These are phyloP conservation scores for Hypoxylon subgilvum DNA, from an alignment of 495 filamentous ascomycete genomes.

Conservation along the genomic window DNA sequence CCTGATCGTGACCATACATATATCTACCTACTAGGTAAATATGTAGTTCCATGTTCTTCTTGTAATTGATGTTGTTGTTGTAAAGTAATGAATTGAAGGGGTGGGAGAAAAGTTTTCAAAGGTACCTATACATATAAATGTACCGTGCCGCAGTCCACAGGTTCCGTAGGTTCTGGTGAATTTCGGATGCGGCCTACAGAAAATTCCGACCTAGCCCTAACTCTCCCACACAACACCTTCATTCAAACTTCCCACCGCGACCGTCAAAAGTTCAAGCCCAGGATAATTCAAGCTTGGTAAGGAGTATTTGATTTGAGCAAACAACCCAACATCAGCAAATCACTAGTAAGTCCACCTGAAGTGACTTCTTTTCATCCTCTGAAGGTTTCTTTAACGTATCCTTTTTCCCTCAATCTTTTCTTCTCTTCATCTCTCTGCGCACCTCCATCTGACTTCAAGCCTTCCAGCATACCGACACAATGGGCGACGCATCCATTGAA, in stretches of 20 bases:
- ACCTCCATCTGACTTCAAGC: conserved; percentile 24
- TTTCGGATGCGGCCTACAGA: conserved; percentile 26
- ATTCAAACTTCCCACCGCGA: conserved; percentile 29
- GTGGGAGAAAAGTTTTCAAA: not conserved
- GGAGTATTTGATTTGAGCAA: conserved; percentile 31
- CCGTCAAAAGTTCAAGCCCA: conserved; percentile 31
- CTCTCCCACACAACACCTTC: conserved; percentile 31
- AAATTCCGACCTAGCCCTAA: conserved; percentile 39
- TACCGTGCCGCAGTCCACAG: too few relatives aligned
- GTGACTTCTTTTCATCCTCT: not conserved
- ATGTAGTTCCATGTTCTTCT: too few relatives aligned
- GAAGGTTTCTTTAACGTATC: not conserved
- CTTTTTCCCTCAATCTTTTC: not conserved
- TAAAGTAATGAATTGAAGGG: not conserved
- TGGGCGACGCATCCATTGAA: conserved; percentile 67
- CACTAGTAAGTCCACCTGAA: conserved; percentile 35
- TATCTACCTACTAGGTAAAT: too few relatives aligned
- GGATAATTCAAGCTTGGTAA: conserved; percentile 36
- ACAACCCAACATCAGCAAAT: conserved; percentile 31
- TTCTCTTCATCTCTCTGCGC: not conserved
- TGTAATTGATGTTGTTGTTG: too few relatives aligned
- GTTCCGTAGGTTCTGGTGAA: not conserved
- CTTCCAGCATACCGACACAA: conserved; percentile 45
- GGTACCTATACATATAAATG: too few relatives aligned
- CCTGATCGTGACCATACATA: conserved; percentile 13